phyloP scores from a whole-genome alignment of 75 land plant species.

The Picea glauca region DNA sequence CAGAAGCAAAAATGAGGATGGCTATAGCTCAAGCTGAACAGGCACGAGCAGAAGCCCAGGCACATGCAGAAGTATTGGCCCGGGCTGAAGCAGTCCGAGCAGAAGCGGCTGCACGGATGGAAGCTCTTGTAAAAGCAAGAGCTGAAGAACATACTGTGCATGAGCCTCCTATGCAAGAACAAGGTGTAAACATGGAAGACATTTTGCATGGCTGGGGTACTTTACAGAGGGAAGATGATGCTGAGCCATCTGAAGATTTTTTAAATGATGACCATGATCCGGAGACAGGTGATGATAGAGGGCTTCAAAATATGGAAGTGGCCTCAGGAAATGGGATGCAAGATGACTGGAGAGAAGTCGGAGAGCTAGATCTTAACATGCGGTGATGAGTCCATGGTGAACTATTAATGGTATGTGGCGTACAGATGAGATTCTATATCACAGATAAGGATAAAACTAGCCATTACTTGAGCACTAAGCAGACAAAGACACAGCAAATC shows the following conservation, averaged over 20 bases:
- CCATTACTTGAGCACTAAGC: not conserved
- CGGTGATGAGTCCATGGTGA: conserved; percentile 19
- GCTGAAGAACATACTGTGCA: conserved; percentile 19
- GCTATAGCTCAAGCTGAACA: conserved; percentile 72
- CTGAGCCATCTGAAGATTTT: conserved; percentile 65
- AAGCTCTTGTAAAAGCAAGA: conserved; percentile 25
- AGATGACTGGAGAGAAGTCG: conserved; percentile 54
- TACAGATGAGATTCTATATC: not conserved
- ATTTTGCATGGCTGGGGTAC: conserved; percentile 69
- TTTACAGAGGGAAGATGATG: conserved; percentile 52
- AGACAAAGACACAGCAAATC: too few relatives aligned
- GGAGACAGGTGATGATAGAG: conserved; percentile 43
- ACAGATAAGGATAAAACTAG: not conserved
- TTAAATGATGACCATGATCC: conserved; percentile 63
- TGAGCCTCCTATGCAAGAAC: conserved; percentile 37
- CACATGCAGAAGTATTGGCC: conserved; percentile 48
- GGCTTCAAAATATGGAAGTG: conserved; percentile 13
- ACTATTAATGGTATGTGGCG: not conserved
- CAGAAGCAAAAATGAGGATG: conserved; percentile 73
- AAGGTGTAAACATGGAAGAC: conserved; percentile 48
- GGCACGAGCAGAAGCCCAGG: conserved; percentile 68
- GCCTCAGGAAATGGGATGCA: conserved; percentile 24
- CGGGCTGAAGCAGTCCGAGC: conserved; percentile 53
- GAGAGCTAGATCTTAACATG: conserved; percentile 71
- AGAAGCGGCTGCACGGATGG: conserved; percentile 14